Percentiles rank a stretch among this genome's conserved stretches.
phyloP scores from a whole-genome alignment of 2,329 filamentous ascomycete species.

The Ilyonectria mors-panacis region DNA sequence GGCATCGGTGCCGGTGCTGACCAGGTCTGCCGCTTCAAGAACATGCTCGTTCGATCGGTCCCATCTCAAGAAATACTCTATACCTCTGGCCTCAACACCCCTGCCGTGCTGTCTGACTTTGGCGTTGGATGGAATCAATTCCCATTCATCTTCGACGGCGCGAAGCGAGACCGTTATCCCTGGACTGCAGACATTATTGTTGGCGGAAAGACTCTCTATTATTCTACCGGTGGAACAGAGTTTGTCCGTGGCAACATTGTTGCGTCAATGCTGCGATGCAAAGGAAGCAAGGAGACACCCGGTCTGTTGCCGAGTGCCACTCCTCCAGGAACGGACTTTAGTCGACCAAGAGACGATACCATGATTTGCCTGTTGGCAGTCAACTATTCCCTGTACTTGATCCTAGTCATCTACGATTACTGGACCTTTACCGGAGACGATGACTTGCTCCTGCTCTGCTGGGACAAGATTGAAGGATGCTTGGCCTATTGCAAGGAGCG shows the following conservation, averaged over 20 bases:
- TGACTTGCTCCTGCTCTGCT: constrained; percentile 8
- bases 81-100: constrained; percentile 8
- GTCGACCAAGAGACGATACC: background rate
- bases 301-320: background rate
- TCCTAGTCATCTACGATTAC: constrained; percentile 12
- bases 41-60: constrained; percentile 8
- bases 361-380: constrained; percentile 12
- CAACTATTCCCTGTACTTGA: constrained; percentile 14
- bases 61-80: constrained; percentile 8
- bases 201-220: constrained; percentile 11
- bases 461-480: background rate
- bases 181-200: constrained; percentile 13
- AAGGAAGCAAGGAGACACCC: constrained; percentile 12
- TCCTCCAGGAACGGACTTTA: constrained; percentile 13
- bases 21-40: constrained; percentile 15
- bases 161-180: constrained; percentile 21
- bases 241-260: constrained; percentile 10
- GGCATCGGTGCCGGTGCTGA: constrained; percentile 7
- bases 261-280: constrained; percentile 17
- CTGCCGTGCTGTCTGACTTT: constrained; percentile 8
- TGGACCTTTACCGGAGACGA: constrained; percentile 14
- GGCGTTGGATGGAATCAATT: constrained; percentile 13
- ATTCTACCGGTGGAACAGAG: constrained; percentile 7
- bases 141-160: constrained; percentile 14
- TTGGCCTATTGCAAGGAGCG: constrained; percentile 1